These are phyloP conservation scores for Aspergillus asperescens DNA, from an alignment of 495 filamentous ascomycete species.

Conservation along the genomic window DNA sequence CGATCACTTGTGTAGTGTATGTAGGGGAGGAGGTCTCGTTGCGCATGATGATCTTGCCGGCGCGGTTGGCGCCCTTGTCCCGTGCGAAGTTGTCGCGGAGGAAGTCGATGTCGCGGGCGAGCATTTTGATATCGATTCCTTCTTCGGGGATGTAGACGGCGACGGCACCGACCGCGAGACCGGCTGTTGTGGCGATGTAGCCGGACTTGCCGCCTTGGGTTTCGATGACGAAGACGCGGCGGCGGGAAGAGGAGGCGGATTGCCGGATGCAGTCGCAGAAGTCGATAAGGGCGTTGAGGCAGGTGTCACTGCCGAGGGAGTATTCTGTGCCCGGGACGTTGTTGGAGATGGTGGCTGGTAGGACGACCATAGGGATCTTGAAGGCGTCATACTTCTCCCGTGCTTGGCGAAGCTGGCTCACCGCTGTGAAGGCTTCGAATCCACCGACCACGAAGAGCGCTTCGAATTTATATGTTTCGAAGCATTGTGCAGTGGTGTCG, in stretches of 20 bases:
- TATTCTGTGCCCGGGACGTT: slow-evolving; percentile 98
- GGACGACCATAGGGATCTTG: slow-evolving; percentile 84
- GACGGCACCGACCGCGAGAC: slow-evolving; percentile 82
- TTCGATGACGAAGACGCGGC: slow-evolving; percentile 95
- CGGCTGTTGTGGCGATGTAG: slow-evolving; percentile 88
- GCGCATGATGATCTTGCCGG: slow-evolving; percentile 88
- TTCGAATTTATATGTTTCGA: slow-evolving; percentile 82
- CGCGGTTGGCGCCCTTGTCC: slow-evolving; percentile 84
- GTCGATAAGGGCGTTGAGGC: slow-evolving; percentile 88
- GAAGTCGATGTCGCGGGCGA: slow-evolving; percentile 84
- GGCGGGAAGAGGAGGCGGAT: slow-evolving; percentile 85
- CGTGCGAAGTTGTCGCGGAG: slow-evolving; percentile 77
- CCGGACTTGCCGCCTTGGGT: slow-evolving; percentile 94
- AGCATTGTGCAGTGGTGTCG: slow-evolving; percentile 74
- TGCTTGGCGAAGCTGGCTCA: slow-evolving; percentile 78
- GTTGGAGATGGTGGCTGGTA: slow-evolving; percentile 97
- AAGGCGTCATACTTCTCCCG: slow-evolving; percentile 73
- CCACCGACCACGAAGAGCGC: slow-evolving; percentile 90
- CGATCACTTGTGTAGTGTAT: slow-evolving; percentile 88
- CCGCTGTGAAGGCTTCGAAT: slow-evolving; percentile 93
- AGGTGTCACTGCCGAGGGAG: slow-evolving; percentile 93
- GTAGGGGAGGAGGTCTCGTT: slow-evolving; percentile 89
- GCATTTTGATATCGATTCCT: slow-evolving; percentile 89
- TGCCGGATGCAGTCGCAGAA: slow-evolving; percentile 98
- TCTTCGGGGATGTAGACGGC: slow-evolving; percentile 98